Conservation (phyloP, 225 moss, liverwort and hornwort genomes). For the Pseudoscleropodium purum region DNA sequence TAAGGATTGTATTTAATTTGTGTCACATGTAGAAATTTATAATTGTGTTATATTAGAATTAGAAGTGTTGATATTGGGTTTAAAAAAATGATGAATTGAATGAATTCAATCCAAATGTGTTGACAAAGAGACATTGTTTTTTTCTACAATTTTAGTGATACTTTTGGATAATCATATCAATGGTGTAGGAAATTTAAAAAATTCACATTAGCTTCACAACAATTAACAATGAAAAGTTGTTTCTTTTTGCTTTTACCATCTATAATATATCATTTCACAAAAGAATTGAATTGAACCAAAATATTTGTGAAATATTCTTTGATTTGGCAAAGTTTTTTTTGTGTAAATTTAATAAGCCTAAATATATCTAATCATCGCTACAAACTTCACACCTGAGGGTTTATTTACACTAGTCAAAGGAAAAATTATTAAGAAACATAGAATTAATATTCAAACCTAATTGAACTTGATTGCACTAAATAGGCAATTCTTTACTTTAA, state of each 20-base stretch:
- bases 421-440: background rate
- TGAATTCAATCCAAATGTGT: background rate
- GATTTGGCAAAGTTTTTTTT: background rate
- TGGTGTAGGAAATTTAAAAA: background rate
- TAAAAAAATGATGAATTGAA: background rate
- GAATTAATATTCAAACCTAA: background rate
- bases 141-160: background rate
- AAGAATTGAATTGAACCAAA: background rate
- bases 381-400: background rate
- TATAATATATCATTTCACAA: background rate
- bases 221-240: background rate
- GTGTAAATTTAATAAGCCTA: background rate
- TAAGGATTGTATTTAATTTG: background rate
- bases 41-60: background rate
- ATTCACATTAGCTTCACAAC: background rate
- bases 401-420: background rate
- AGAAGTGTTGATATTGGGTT: background rate
- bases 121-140: fast-evolving
- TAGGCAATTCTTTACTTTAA: no score
- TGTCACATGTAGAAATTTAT: no score
- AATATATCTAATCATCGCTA: background rate
- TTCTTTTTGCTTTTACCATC: background rate
- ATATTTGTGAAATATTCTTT: background rate
- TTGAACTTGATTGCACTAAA: background rate
- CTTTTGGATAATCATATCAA: background rate